Evolutionary conservation across 768 basidiomycete genomes (phyloP), one percentile per base, ranked within the genome.

Genomic region (Pleurotus sapidus): DNA sequence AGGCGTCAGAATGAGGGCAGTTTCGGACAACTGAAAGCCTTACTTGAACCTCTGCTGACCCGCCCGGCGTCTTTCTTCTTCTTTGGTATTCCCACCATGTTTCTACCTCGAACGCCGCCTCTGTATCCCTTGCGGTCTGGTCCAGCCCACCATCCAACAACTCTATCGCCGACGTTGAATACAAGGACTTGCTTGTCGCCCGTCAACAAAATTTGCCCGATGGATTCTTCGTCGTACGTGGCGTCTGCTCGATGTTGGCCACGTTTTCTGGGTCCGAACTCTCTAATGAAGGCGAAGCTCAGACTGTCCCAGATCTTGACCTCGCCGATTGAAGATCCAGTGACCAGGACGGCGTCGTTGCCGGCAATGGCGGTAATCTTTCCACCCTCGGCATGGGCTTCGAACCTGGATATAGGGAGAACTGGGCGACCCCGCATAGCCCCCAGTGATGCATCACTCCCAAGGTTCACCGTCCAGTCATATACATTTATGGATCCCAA

Each of bases 81-180:
- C 65, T 69, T 71, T 15, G 66, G 67, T 5, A 40, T 55, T 8
- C 60, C 57, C 24, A 67, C 64, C 23, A 55, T 4, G 67, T 58
- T 56, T 43, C 74, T 62, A 6, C 67, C 68, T 46, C 69, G 70
- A 6, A 77, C 73, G 24, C 74, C 77, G 18, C 73, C 71, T 24
- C 61, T 23, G 11, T 59, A 64, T 43, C 57, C 60, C 51, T 64
- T 68, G 0, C 68, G 64, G 9, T 77, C 72, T 1, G 72, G 74
- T 3, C 83, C 87, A 4, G 84, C 83, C 61, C 78, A 82, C 88
- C 89, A 93, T 1, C 86, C 78, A 67, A 89, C 72, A 2, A 90
- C 82, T 42, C 78, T 72, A 58, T 80, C 82, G 7, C 84, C 89
- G 3, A 87, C 78, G 30, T 75, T 74, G 9, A 82, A 84, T 46